Base-by-base conservation (phyloP, 768 basidiomycete species). In the Tricholoma bakamatsutake region DNA sequence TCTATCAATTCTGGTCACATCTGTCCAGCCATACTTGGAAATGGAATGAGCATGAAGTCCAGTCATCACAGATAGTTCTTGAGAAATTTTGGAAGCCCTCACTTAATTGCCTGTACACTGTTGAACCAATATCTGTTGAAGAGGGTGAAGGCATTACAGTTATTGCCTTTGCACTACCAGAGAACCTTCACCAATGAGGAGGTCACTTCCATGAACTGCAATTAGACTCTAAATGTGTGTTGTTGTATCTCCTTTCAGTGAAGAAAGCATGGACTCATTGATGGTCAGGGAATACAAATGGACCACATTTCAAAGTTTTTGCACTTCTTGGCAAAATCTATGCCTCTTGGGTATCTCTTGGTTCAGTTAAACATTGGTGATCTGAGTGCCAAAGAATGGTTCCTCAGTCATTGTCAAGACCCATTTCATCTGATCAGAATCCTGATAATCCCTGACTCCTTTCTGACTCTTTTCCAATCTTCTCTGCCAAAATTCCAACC, bases 161-260 rank as follows among this genome's bases (percentile, higher is more conserved):
- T 4, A 42, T 73, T 15, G 66, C 63, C 1, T 72, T 70, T 57
- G 46, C 64, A 4, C 53, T 71, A 7, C 62, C 66, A 7, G 61
- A 64, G 4, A 24, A 66, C 0, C 46, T 71, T 17, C 5, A 40
- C 0, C 53, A 64, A 53, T 68, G 61, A 56, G 64, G 60, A 1
- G 63, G 56, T 1, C 27, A 56, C 1, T 59, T 72, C 1, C 56
- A 59, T 7, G 71, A 73, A 45, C 1, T 62, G 13, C 13, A 75
- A 73, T 53, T 55, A 71, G 54, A 61, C 56, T 1, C 49, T 10
- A 24, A 18, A 21, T 37, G 35, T 24, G 21, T 24, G 21, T 24
- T 35, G 35, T 13, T 11, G 12, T 5, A 34, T 34, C 33, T 9
- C 12, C 8, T 34, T 34, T 34, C 33, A 34, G 33, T 11, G 12